phyloP scores from a whole-genome alignment of 305 asterid species.

The Fraxinus nigra region DNA sequence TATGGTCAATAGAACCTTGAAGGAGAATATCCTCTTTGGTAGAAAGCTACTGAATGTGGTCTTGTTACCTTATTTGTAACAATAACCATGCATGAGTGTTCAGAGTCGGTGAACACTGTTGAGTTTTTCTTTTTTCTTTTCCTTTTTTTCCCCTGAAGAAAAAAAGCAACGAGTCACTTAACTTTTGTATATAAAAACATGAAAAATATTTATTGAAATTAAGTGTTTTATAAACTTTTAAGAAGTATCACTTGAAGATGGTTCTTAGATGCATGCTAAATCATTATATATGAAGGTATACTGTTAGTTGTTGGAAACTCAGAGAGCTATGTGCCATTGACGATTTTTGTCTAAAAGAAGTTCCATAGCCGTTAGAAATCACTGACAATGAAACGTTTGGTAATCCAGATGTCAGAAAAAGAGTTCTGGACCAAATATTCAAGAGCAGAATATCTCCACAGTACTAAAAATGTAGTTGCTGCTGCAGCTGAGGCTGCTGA shows the following conservation, averaged over 20 bases:
- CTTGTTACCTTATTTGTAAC: neutral
- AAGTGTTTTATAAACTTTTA: neutral
- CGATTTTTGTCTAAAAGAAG: conserved; percentile 10
- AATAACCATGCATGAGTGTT: neutral
- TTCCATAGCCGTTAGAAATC: neutral
- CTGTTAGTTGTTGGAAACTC: conserved; percentile 1
- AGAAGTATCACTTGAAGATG: neutral
- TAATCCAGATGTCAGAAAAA: conserved; percentile 67
- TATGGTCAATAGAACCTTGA: neutral
- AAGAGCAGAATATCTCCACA: conserved; percentile 80
- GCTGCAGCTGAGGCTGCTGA: conserved; percentile 99
- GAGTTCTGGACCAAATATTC: conserved; percentile 95
- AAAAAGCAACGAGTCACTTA: neutral
- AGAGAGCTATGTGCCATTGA: conserved; percentile 15
- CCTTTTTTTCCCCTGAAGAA: neutral
- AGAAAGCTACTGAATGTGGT: neutral
- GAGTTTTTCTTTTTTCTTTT: neutral
- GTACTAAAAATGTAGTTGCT: conserved; percentile 86
- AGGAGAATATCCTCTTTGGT: neutral
- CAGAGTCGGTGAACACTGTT: neutral
- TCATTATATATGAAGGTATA: neutral
- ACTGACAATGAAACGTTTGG: conserved; percentile 17
- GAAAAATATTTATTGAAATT: neutral
- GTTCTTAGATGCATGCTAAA: neutral
- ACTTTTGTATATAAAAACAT: neutral